Base-by-base conservation (phyloP, 306 rosid genomes). In the Calophaca sinica region DNA sequence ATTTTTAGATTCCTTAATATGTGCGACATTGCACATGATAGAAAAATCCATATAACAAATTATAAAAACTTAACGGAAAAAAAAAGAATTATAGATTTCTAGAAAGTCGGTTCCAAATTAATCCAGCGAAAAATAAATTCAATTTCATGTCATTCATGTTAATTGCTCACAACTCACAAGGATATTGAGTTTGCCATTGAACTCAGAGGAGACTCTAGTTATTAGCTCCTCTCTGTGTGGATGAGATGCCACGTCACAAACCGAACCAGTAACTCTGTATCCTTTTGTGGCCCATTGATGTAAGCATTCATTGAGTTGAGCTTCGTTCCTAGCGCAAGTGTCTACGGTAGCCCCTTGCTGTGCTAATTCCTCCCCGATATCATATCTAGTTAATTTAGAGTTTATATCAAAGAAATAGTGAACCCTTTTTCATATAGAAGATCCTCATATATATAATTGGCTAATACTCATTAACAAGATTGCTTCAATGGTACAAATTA, bases 111-210 rank as follows among this genome's bases (percentile, higher is more conserved):
- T n/a, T n/a, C n/a, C n/a, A n/a, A n/a, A n/a, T n/a, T n/a, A n/a
- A n/a, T n/a, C n/a, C n/a, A n/a, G 14, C 9, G 32, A 63, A 41
- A 51, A 9, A 10, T 12, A 54, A 14, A 32, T 28, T 54, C 5
- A 32, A 6, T 6, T 41, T n/a, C n/a, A n/a, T n/a, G n/a, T 4
- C 36, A 33, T 52, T 52, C 39, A 41, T 66, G 51, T 1, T 2
- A 15, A 2, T 39, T 5, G 4, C 6, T 26, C 52, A 0, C 3
- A 3, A 29, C 75, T 68, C 9, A 83, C 84, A 70, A 84, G 84
- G 52, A 84, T 76, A 36, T 76, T 62, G 51, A 80, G 84, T 74
- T 80, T 84, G 59, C 82, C 87, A n/a, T 84, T 51, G 33, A 79
- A 83, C 31, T 48, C 2, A 51, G 62, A 65, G 9, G 82, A 71